These are phyloP conservation scores for Raffaelea deltoideospora DNA, from an alignment of 2,329 filamentous ascomycete species.

Conservation along the genomic window DNA sequence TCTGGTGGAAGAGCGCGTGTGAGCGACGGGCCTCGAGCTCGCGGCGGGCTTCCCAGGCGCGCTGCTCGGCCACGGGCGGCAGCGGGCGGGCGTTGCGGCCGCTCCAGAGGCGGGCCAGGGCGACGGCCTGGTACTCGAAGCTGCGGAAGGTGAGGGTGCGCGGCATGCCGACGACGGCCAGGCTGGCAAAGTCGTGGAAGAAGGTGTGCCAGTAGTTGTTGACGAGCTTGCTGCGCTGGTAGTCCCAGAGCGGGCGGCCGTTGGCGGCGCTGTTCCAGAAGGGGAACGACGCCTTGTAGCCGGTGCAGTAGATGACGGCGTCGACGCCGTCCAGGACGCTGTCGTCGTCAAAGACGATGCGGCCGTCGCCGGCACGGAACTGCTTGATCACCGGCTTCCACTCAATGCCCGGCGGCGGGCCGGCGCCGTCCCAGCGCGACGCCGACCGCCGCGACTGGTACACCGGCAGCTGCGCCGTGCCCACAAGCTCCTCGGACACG, in stretches of 20 bases:
- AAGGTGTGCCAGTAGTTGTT: slow-evolving; percentile 36
- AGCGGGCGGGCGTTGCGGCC: slow-evolving; percentile 23
- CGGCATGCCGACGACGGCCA: slow-evolving; percentile 36
- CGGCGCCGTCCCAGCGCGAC: slow-evolving; percentile 34
- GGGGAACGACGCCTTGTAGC: slow-evolving; percentile 73
- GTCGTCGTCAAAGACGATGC: slow-evolving; percentile 34
- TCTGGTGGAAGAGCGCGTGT: slow-evolving; percentile 33
- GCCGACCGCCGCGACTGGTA: slow-evolving; percentile 45
- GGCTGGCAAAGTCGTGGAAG: slow-evolving; percentile 27
- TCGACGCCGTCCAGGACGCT: slow-evolving; percentile 54
- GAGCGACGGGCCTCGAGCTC: slow-evolving; percentile 15
- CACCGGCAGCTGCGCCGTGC: slow-evolving; percentile 25
- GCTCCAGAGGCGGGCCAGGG: slow-evolving; percentile 19
- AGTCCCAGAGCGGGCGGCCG: slow-evolving; percentile 34
- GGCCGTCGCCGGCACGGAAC: slow-evolving; percentile 27
- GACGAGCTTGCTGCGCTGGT: slow-evolving; percentile 25
- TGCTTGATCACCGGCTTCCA: slow-evolving; percentile 40
- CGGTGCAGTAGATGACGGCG: slow-evolving; percentile 70
- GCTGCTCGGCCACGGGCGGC: slow-evolving; percentile 22
- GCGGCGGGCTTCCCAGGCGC: slow-evolving; percentile 30
- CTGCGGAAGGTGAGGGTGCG: slow-evolving; percentile 25
- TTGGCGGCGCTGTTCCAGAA: slow-evolving; percentile 43
- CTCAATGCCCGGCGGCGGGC: slow-evolving; percentile 40
- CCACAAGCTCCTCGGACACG: slow-evolving; percentile 58
- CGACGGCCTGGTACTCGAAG: slow-evolving; percentile 23